Evolutionary conservation across 108 stramenopile species (phyloP), one percentile per base, ranked within the genome.

Genomic region (Cyclotella choctawhatcheeana): DNA sequence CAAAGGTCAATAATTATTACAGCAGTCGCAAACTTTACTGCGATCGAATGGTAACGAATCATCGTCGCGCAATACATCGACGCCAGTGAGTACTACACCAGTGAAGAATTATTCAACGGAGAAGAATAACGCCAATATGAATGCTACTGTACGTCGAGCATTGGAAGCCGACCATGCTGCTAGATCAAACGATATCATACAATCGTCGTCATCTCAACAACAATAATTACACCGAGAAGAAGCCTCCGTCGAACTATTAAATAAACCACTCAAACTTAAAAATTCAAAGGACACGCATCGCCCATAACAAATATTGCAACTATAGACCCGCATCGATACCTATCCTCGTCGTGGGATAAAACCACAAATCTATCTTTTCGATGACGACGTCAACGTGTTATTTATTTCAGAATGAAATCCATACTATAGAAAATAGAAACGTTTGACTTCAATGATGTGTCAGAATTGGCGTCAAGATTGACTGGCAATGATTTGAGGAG

Each of bases 301-400:
- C 74, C 74, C 12, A 34, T 75, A 14, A 75, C 74, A 16, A 60
- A 75, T 27, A 59, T 75, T 75, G 64, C 43, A 40, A 58, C 64
- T 13, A 27, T 75, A 16, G 67, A 68, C 61, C 20, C 37, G 13
- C 24, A 59, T 12, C 37, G 44, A 20, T 73, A 74, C 31, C 22
- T 77, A 47, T 71, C 69, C 14, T 71, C 71, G 4, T 77, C 76
- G 0, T 72, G 69, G 69, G 76, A 77, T 47, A 77, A 43, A 44
- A 71, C 76, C 21, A 47, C n/a, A n/a, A n/a, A n/a, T 10, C 47
- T 48, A 10, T 48, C 16, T 48, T 48, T 48, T 48, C 4, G 4
- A n/a, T 48, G 17, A n/a, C 16, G 17, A 8, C 17, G 4, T 48
- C 47, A 17, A n/a, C 17, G 17, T n/a, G 17, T 4, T 6, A 6